Evolutionary conservation across 1,284 basidiomycete species (phyloP).

Genomic region (Ustilago xerochloae): DNA sequence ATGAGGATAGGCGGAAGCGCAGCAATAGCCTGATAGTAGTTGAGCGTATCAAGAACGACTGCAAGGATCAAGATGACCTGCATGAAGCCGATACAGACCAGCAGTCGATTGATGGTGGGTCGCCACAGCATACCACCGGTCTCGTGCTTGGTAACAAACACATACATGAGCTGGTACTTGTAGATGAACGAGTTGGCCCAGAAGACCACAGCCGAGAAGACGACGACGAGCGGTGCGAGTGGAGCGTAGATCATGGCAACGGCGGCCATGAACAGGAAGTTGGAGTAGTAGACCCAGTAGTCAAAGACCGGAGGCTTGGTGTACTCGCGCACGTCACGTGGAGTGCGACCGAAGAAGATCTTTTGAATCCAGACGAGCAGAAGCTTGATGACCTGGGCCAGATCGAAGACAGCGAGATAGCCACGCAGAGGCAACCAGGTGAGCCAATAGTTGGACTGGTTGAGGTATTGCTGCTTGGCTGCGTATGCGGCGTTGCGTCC

Average conservation of each 20-base stretch:
- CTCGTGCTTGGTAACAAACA: constrained; percentile 67
- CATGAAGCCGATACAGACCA: constrained; percentile 65
- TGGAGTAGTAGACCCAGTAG: constrained; percentile 82
- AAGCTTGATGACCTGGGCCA: constrained; percentile 93
- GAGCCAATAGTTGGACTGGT: constrained; percentile 66
- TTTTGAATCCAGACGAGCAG: constrained; percentile 85
- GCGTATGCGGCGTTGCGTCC: constrained; percentile 40
- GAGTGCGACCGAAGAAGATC: constrained; percentile 87
- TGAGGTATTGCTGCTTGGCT: constrained; percentile 61
- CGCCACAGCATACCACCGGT: constrained; percentile 67
- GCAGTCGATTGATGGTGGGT: constrained; percentile 62
- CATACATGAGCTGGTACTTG: constrained; percentile 69
- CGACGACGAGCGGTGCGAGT: constrained; percentile 60
- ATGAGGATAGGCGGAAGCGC: constrained; percentile 60
- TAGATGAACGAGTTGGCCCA: constrained; percentile 60
- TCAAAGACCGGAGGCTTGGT: constrained; percentile 94
- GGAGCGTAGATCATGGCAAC: constrained; percentile 64
- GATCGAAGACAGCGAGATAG: constrained; percentile 91
- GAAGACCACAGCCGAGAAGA: constrained; percentile 58
- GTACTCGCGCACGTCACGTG: constrained; percentile 93
- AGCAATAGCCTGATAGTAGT: constrained; percentile 58
- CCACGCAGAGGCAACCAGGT: constrained; percentile 77
- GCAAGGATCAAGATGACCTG: constrained; percentile 63
- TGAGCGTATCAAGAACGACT: constrained; percentile 51
- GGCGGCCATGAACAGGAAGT: constrained; percentile 63